Percentiles rank a stretch among this genome's conserved stretches.
These are phyloP conservation scores for Mallotus japonicus DNA, from an alignment of 441 rosid species.

Conservation along the genomic window DNA sequence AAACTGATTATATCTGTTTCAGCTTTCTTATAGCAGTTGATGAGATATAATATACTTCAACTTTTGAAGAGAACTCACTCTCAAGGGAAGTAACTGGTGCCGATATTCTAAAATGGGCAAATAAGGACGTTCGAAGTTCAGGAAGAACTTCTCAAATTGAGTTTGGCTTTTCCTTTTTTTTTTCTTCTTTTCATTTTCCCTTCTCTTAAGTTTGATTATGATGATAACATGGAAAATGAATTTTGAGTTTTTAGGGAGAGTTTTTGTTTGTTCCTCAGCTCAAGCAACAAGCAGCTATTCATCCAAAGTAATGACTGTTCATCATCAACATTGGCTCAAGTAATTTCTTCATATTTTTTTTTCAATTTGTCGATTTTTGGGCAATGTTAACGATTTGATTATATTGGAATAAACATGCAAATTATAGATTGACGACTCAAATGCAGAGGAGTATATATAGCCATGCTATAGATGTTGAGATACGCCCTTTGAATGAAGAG, in stretches of 20 bases:
- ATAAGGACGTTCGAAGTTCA: conserved; percentile 55
- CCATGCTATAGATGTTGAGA: conserved; percentile 77
- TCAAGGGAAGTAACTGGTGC: conserved; percentile 66
- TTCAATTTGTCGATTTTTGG: too few species aligned
- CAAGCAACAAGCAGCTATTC: conserved; percentile 67
- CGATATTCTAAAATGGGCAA: conserved; percentile 78
- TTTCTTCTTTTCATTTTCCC: too few species aligned
- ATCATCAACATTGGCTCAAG: conserved; percentile 81
- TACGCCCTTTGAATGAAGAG: conserved; percentile 85
- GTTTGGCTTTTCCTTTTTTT: too few species aligned
- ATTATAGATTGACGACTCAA: conserved; percentile 71
- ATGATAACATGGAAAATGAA: too few species aligned
- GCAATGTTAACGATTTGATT: too few species aligned
- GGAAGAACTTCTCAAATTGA: conserved; percentile 64
- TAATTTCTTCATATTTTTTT: not conserved
- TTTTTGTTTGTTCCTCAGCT: conserved; percentile 21
- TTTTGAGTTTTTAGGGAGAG: too few species aligned
- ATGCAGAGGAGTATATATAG: conserved; percentile 73
- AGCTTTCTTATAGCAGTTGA: conserved; percentile 93
- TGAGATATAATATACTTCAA: conserved; percentile 88
- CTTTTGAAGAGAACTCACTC: conserved; percentile 72
- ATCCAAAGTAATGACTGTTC: conserved; percentile 62
- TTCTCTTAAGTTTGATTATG: too few species aligned
- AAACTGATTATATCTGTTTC: conserved; percentile 33
- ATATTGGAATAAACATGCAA: conserved; percentile 38